These are phyloP conservation scores for Mycena rebaudengoi DNA, from an alignment of 768 basidiomycete genomes.

Conservation along the genomic window DNA sequence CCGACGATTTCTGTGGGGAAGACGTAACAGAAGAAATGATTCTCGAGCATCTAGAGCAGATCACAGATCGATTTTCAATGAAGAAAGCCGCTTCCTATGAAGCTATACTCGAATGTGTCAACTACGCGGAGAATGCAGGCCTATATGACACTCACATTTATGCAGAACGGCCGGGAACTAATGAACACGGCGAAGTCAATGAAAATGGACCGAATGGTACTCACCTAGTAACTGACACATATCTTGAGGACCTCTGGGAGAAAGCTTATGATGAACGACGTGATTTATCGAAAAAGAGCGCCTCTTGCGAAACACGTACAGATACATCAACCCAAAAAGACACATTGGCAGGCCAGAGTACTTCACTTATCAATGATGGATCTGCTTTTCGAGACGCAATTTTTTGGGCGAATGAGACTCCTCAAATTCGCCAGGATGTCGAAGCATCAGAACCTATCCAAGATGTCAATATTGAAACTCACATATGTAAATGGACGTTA, in stretches of 20 bases:
- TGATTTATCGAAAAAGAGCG: constrained; percentile 10
- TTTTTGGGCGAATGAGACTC: background rate
- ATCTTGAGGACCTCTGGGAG: constrained; percentile 18
- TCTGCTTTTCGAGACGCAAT: background rate
- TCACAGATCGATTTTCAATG: background rate
- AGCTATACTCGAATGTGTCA: constrained; percentile 9
- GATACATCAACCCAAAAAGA: background rate
- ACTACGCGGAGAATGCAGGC: background rate
- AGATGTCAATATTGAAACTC: constrained; percentile 21
- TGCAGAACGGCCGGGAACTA: no score
- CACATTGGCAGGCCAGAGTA: background rate
- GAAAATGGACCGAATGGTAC: background rate
- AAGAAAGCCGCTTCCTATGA: background rate
- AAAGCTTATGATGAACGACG: constrained; percentile 20
- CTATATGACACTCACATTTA: no score
- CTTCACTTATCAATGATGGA: background rate
- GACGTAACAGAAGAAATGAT: constrained; percentile 15
- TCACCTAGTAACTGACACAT: background rate
- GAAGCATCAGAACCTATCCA: background rate
- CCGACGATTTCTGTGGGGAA: constrained; percentile 4
- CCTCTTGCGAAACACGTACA: background rate
- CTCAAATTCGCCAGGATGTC: background rate
- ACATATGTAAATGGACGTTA: constrained; percentile 36
- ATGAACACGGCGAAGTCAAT: background rate
- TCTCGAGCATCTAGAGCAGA: constrained; percentile 23